phyloP scores from a whole-genome alignment of 2,329 filamentous ascomycete species.

The Trichoderma simmonsii region DNA sequence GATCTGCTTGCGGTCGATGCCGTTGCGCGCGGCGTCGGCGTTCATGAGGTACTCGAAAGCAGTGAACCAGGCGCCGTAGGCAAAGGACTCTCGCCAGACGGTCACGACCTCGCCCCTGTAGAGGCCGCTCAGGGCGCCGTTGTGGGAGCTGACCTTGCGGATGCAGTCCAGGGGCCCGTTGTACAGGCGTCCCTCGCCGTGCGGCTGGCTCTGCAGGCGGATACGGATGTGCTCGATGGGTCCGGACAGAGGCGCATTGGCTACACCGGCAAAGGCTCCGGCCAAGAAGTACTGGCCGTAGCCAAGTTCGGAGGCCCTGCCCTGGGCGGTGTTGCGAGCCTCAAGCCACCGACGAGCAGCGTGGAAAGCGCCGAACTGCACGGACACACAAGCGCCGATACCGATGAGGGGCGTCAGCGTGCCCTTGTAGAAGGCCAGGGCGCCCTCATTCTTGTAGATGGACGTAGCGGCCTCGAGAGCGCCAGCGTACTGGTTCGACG shows the following conservation, averaged over 20 bases:
- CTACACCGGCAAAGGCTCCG: slow-evolving; percentile 87
- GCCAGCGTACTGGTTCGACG: slow-evolving; percentile 73
- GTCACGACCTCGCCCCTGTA: slow-evolving; percentile 90
- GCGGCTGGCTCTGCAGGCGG: slow-evolving; percentile 91
- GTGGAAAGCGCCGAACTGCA: slow-evolving; percentile 98
- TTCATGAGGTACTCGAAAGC: slow-evolving; percentile 98
- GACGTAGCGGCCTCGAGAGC: slow-evolving; percentile 76
- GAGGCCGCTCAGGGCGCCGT: slow-evolving; percentile 66
- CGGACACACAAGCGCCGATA: slow-evolving; percentile 95
- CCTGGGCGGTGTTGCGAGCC: slow-evolving; percentile 58
- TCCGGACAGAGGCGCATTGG: slow-evolving; percentile 82
- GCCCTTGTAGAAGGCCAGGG: slow-evolving; percentile 95
- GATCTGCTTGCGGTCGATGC: slow-evolving; percentile 71
- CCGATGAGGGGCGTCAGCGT: slow-evolving; percentile 91
- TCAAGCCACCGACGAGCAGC: slow-evolving; percentile 85
- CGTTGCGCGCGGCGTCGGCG: slow-evolving; percentile 74
- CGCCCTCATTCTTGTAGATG: slow-evolving; percentile 85
- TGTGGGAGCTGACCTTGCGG: slow-evolving; percentile 67
- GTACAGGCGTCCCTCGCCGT: slow-evolving; percentile 77
- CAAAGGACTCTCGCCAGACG: slow-evolving; percentile 81
- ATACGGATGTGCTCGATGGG: slow-evolving; percentile 98
- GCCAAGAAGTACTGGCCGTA: slow-evolving; percentile 87
- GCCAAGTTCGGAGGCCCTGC: slow-evolving; percentile 63
- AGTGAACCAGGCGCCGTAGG: slow-evolving; percentile 94
- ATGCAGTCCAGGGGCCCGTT: slow-evolving; percentile 85